Percentiles rank a stretch among this genome's conserved stretches.
Conservation (phyloP, 2,329 filamentous ascomycete species). For the Hymenoscyphus fructigenus region DNA sequence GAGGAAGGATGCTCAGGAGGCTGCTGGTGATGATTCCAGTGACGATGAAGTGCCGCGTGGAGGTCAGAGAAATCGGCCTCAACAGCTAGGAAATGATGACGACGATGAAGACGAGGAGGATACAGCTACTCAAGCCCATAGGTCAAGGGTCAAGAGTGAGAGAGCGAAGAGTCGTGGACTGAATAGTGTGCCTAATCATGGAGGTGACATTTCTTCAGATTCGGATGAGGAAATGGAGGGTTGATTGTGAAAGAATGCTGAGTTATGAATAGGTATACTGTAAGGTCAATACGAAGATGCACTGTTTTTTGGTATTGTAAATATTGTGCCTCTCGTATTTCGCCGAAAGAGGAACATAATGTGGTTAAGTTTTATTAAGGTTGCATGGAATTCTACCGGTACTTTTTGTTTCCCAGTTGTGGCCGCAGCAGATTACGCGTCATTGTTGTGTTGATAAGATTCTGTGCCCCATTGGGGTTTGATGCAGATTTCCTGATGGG, state of each 20-base stretch:
- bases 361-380: not conserved
- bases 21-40: slow-evolving; percentile 44
- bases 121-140: slow-evolving; percentile 7
- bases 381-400: not conserved
- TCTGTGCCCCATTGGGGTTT: not conserved
- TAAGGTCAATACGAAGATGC: not conserved
- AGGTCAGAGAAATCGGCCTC: slow-evolving; percentile 22
- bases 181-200: not conserved
- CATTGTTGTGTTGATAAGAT: not conserved
- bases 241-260: not conserved
- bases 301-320: not conserved
- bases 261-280: not conserved
- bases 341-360: no score
- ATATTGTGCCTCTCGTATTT: not conserved
- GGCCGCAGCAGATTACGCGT: not conserved
- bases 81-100: slow-evolving; percentile 21
- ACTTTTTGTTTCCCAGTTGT: not conserved
- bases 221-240: slow-evolving; percentile 13
- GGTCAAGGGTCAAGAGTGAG: slow-evolving; percentile 19
- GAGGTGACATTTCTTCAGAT: not conserved
- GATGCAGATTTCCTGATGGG: not conserved
- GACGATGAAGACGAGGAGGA: slow-evolving; percentile 16
- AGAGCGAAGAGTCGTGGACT: slow-evolving; percentile 1
- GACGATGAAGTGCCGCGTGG: slow-evolving; percentile 29
- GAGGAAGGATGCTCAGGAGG: slow-evolving; percentile 44